Base-by-base conservation (phyloP, 2,329 filamentous ascomycete species). In the Bipolaris sorokiniana region DNA sequence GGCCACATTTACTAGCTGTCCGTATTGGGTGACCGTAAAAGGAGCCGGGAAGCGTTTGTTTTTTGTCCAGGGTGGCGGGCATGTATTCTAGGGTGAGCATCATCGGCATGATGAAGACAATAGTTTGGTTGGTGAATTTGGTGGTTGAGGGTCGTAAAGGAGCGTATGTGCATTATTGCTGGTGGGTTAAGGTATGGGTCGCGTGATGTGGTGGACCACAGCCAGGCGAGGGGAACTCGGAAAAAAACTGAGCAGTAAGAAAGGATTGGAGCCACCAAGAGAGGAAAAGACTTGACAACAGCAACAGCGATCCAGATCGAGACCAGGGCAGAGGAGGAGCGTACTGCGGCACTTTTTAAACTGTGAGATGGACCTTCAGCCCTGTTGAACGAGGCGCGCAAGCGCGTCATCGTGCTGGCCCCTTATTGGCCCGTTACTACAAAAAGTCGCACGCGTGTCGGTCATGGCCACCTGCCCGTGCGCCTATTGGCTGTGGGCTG, bases 1-100 rank as follows among this genome's bases (percentile, higher is more conserved):
- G 71, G 7, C 60, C 54, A 50, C 70, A 73, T 33, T 48, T 61
- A 22, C 56, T 67, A 20, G 69, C 68, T 22, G 56, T 48, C 13
- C 48, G 45, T 18, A 53, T 44, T 23, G 37, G 42, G 58, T 69
- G 68, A 37, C 62, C 37, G 42, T 33, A 48, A 16, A 44, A 42
- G 41, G 48, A 51, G 50, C 26, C 46, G 18, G 37, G 33, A 34
- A 53, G 38, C 11, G 50, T 33, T 16, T 13, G 45, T 38, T 51
- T 51, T 44, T 56, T 31, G 54, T 26, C 18, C 18, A 28, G 42
- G 33, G 41, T 23, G 10, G 36, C 56, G 5, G 51, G 37, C 34
- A 36, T 38, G 20, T 40, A 23, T n/a, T 54, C 41, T 20, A 47
- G 52, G n/a, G 48, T 40, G 33, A 56, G 34, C 52, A 59, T 51